Conservation (phyloP, 2,329 filamentous ascomycete genomes). For the Botrytis tulipae region DNA sequence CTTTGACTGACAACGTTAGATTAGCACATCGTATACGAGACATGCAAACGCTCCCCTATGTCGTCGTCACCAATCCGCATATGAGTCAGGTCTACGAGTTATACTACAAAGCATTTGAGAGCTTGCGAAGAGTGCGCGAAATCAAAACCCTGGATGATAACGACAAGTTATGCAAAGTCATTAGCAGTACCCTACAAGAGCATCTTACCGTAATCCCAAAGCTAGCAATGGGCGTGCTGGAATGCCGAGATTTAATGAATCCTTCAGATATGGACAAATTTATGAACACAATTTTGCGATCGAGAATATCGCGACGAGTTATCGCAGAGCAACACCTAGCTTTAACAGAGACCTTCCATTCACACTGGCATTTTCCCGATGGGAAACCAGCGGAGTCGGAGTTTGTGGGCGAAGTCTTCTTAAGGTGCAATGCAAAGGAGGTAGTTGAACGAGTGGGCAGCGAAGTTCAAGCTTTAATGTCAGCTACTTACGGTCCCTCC, state of each 20-base stretch:
- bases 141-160: conserved; percentile 87
- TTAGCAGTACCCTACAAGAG: conserved; percentile 76
- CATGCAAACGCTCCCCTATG: conserved; percentile 94
- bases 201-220: conserved; percentile 93
- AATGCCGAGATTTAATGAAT: conserved; percentile 81
- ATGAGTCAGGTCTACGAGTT: conserved; percentile 94
- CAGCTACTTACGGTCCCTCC: conserved; percentile 69
- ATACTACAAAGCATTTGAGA: conserved; percentile 96
- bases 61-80: conserved; percentile 92
- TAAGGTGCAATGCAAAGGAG: conserved; percentile 87
- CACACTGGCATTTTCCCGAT: conserved; percentile 83
- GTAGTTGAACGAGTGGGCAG: conserved; percentile 81
- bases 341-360: conserved; percentile 89
- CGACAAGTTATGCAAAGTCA: conserved; percentile 76
- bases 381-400: conserved; percentile 61
- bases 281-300: conserved; percentile 90
- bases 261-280: conserved; percentile 83
- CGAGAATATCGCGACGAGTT: conserved; percentile 89
- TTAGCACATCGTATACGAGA: conserved; percentile 93
- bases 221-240: conserved; percentile 88
- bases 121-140: conserved; percentile 78
- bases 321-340: conserved; percentile 97
- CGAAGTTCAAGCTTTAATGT: conserved; percentile 71
- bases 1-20: conserved; percentile 45
- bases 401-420: conserved; percentile 92